These are phyloP conservation scores for Aspergillus awamori DNA, from an alignment of 2,329 filamentous ascomycete species.

Conservation along the genomic window DNA sequence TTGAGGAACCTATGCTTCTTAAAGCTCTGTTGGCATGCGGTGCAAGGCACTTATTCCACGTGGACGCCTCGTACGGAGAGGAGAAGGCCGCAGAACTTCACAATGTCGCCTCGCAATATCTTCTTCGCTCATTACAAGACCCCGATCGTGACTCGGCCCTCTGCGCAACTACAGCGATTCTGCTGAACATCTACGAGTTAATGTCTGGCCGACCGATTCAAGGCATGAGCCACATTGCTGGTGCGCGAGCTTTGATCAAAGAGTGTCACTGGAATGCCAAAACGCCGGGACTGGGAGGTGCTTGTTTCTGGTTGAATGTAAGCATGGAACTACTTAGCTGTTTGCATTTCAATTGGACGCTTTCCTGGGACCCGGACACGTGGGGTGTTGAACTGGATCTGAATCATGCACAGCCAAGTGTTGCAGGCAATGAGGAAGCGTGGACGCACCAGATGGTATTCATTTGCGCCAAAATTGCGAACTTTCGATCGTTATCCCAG, in stretches of 20 bases:
- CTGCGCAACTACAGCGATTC: slow-evolving; percentile 83
- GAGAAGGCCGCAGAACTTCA: slow-evolving; percentile 83
- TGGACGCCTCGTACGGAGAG: slow-evolving; percentile 70
- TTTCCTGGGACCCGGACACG: slow-evolving; percentile 85
- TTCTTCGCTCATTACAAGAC: slow-evolving; percentile 77
- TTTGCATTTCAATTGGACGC: slow-evolving; percentile 81
- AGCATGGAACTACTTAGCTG: slow-evolving; percentile 89
- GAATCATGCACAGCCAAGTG: slow-evolving; percentile 53
- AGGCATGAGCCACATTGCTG: slow-evolving; percentile 87
- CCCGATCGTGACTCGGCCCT: slow-evolving; percentile 81
- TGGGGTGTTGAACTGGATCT: slow-evolving; percentile 87
- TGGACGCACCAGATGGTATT: slow-evolving; percentile 92
- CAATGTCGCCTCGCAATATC: slow-evolving; percentile 77
- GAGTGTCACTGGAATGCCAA: slow-evolving; percentile 87
- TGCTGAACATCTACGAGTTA: slow-evolving; percentile 89
- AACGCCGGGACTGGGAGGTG: slow-evolving; percentile 75
- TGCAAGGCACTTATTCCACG: slow-evolving; percentile 75
- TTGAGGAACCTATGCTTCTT: slow-evolving; percentile 82
- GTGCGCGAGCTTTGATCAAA: slow-evolving; percentile 80
- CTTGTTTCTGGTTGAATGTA: slow-evolving; percentile 94
- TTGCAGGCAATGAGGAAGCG: slow-evolving; percentile 69
- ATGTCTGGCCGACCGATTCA: slow-evolving; percentile 80
- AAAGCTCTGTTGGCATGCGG: slow-evolving; percentile 90
- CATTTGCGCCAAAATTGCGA: slow-evolving; percentile 82
- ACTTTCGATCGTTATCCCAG: slow-evolving; percentile 74